Conservation (phyloP, 2,329 filamentous ascomycete species). For the Cordyceps fumosorosea region DNA sequence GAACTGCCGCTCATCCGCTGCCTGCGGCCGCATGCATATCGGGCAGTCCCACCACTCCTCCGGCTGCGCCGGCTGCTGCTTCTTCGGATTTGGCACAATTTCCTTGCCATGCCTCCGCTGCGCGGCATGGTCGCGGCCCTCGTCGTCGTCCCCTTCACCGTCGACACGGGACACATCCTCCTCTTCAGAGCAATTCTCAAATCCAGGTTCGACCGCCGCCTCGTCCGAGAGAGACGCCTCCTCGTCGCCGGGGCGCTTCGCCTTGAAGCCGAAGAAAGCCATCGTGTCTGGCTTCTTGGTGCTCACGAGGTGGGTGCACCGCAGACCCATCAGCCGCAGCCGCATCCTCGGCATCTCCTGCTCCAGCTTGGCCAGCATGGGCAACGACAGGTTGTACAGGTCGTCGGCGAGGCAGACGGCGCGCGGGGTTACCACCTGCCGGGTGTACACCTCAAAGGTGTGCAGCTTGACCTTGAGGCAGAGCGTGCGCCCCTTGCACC, state of each 20-base stretch:
- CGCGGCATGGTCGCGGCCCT: conserved; percentile 32
- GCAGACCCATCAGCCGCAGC: conserved; percentile 77
- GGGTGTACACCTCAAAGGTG: conserved; percentile 84
- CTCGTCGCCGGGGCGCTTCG: conserved; percentile 19
- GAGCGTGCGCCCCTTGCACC: conserved; percentile 84
- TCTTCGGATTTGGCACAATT: conserved; percentile 39
- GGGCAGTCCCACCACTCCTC: conserved; percentile 76
- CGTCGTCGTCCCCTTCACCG: background rate
- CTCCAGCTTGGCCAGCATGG: conserved; percentile 77
- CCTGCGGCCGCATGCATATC: conserved; percentile 72
- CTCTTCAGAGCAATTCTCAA: background rate
- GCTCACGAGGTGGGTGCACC: conserved; percentile 81
- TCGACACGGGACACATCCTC: background rate
- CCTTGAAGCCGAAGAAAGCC: conserved; percentile 67
- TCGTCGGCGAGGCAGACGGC: conserved; percentile 71
- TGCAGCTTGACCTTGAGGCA: conserved; percentile 91
- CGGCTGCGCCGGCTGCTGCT: conserved; percentile 23
- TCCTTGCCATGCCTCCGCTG: conserved; percentile 45
- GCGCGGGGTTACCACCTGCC: conserved; percentile 69
- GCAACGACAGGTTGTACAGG: conserved; percentile 71
- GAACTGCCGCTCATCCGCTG: conserved; percentile 67
- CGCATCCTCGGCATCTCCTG: conserved; percentile 75
- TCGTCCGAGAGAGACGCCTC: background rate
- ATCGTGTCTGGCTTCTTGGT: conserved; percentile 74
- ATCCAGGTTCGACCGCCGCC: conserved; percentile 7